Conservation (phyloP, 495 filamentous ascomycete species). For the Wilcoxina mikolae region DNA sequence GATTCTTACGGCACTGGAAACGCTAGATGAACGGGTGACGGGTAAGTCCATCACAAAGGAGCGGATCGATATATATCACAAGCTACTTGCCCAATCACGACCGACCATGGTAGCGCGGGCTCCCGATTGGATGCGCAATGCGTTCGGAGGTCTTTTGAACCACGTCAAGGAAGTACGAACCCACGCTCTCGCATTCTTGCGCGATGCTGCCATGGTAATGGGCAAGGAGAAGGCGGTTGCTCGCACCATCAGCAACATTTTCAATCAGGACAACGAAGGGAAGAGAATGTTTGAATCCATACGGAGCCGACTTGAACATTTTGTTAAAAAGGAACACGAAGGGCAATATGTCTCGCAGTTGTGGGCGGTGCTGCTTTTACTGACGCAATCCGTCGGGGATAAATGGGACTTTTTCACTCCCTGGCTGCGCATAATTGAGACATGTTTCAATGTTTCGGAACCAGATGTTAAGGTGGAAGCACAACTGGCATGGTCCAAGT, state of each 20-base stretch:
- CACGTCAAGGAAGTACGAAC: slow-evolving; percentile 56
- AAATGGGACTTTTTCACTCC: slow-evolving; percentile 56
- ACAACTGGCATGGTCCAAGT: slow-evolving; percentile 66
- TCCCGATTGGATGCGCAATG: slow-evolving; percentile 57
- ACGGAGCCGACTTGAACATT: slow-evolving; percentile 48
- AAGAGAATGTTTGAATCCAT: slow-evolving; percentile 50
- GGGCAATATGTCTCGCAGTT: slow-evolving; percentile 66
- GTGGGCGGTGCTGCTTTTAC: slow-evolving; percentile 67
- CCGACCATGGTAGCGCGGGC: slow-evolving; percentile 47
- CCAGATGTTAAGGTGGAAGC: slow-evolving; percentile 56
- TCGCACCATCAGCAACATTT: slow-evolving; percentile 48
- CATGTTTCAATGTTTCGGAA: slow-evolving; percentile 72
- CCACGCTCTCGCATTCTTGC: slow-evolving; percentile 58
- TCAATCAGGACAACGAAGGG: slow-evolving; percentile 44
- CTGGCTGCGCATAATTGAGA: slow-evolving; percentile 64
- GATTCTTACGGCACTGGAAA: slow-evolving; percentile 51
- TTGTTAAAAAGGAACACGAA: slow-evolving; percentile 47
- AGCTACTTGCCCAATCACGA: slow-evolving; percentile 53
- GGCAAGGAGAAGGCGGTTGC: slow-evolving; percentile 51
- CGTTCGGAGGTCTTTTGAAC: slow-evolving; percentile 70
- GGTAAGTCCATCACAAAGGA: slow-evolving; percentile 63
- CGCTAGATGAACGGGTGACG: slow-evolving; percentile 54
- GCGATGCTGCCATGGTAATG: slow-evolving; percentile 46
- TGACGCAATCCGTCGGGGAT: slow-evolving; percentile 46
- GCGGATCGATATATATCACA: slow-evolving; percentile 61